Evolutionary conservation across 192 early-diverging fungal genomes (phyloP).

Genomic region (Lobulomyces angularis): DNA sequence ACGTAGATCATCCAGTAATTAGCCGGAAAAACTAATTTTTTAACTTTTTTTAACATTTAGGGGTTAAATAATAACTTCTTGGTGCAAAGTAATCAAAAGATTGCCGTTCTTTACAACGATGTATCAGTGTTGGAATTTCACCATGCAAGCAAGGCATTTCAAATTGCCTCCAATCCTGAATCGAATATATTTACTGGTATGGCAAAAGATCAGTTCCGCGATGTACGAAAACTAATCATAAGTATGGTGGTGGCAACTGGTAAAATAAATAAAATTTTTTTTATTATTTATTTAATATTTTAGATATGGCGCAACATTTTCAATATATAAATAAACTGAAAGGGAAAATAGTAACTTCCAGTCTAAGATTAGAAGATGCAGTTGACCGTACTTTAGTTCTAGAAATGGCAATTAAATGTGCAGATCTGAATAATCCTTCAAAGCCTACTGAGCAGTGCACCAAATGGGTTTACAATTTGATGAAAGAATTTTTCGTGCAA

Average conservation of each 20-base stretch:
- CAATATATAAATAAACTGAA: constrained; percentile 49
- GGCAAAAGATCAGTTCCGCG: constrained; percentile 26
- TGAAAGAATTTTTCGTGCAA: constrained; percentile 46
- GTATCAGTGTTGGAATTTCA: constrained; percentile 45
- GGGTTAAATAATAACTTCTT: constrained; percentile 46
- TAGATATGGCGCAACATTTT: constrained; percentile 46
- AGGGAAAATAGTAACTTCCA: constrained; percentile 30
- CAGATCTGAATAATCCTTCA: constrained; percentile 43
- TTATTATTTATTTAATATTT: background rate
- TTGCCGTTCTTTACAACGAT: constrained; percentile 45
- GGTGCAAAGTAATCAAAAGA: constrained; percentile 32
- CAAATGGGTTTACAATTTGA: constrained; percentile 34
- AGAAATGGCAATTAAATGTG: constrained; percentile 48
- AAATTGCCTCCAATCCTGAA: constrained; percentile 24
- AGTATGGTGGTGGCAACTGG: constrained; percentile 44
- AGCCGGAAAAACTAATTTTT: background rate
- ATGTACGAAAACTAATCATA: constrained; percentile 35
- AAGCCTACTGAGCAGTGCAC: constrained; percentile 26
- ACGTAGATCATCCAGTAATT: constrained; percentile 45
- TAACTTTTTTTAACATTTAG: background rate
- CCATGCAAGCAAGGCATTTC: constrained; percentile 39
- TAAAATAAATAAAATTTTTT: constrained; percentile 4
- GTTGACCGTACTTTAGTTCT: constrained; percentile 29
- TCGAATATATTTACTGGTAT: constrained; percentile 35
- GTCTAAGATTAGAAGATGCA: constrained; percentile 31